These are phyloP conservation scores for Wickerhamiella vanderwaltii DNA, from an alignment of 805 yeast genomes.

Conservation along the genomic window DNA sequence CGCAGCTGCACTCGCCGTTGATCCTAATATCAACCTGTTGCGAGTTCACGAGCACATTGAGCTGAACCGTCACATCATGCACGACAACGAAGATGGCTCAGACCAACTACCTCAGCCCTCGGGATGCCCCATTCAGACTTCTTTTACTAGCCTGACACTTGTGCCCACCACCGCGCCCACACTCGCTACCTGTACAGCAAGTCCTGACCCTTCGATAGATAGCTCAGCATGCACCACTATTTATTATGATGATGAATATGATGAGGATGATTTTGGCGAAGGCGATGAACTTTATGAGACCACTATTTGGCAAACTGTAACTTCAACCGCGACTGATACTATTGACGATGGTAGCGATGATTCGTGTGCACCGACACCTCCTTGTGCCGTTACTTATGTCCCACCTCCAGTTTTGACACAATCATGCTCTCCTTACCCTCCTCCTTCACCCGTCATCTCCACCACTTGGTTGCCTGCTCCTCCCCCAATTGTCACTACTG, in stretches of 20 bases:
- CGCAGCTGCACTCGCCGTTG: slow-evolving; percentile 8
- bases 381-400: no score
- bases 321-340: slow-evolving; percentile 4
- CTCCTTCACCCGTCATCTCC: slow-evolving; percentile 1
- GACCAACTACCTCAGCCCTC: slow-evolving; percentile 2
- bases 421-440: slow-evolving; percentile 4
- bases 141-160: neutral
- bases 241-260: slow-evolving; percentile 1
- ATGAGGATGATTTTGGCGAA: neutral
- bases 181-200: neutral
- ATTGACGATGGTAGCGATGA: neutral
- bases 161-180: slow-evolving; percentile 1
- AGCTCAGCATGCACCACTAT: neutral
- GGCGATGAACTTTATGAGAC: slow-evolving; percentile 2
- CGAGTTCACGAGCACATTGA: slow-evolving; percentile 7
- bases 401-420: no score
- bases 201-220: neutral
- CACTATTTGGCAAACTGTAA: slow-evolving; percentile 8
- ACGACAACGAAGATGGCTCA: neutral
- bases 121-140: neutral
- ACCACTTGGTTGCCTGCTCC: neutral
- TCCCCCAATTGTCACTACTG: neutral
- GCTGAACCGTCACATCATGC: slow-evolving; percentile 4
- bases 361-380: neutral
- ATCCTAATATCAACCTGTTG: slow-evolving; percentile 3